Evolutionary conservation across 148 eudicot genomes (phyloP).

Genomic region (Rhododendron simsii): DNA sequence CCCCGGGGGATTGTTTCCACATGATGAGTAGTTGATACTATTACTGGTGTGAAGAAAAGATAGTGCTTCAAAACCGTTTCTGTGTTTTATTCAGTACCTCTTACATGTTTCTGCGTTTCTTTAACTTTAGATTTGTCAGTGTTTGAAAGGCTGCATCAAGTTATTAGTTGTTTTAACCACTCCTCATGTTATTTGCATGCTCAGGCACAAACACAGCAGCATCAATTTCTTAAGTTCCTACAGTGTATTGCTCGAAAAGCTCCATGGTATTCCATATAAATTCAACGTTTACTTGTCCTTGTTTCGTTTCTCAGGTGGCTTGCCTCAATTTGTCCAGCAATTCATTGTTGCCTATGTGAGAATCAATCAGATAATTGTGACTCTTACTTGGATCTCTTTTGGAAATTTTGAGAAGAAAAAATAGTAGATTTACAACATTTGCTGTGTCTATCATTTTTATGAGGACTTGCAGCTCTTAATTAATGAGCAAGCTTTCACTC

Average conservation of each 20-base stretch:
- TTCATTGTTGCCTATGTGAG: not conserved
- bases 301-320: not conserved
- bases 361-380: not conserved
- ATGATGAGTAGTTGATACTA: not conserved
- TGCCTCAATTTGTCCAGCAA: not conserved
- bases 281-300: not conserved
- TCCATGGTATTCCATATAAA: not conserved
- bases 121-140: not conserved
- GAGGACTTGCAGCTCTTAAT: not conserved
- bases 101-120: not conserved
- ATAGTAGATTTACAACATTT: not conserved
- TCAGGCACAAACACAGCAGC: not conserved
- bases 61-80: not conserved
- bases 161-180: not conserved
- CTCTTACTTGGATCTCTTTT: not conserved
- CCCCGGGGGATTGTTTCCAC: not conserved
- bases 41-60: not conserved
- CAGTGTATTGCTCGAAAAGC: not conserved
- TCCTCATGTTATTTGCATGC: not conserved
- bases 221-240: not conserved
- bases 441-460: not conserved
- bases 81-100: not conserved
- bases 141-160: not conserved
- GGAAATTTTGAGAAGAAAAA: not conserved
- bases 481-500: not conserved